Conservation (phyloP, 2,329 filamentous ascomycete species). For the Capronia epimyces region DNA sequence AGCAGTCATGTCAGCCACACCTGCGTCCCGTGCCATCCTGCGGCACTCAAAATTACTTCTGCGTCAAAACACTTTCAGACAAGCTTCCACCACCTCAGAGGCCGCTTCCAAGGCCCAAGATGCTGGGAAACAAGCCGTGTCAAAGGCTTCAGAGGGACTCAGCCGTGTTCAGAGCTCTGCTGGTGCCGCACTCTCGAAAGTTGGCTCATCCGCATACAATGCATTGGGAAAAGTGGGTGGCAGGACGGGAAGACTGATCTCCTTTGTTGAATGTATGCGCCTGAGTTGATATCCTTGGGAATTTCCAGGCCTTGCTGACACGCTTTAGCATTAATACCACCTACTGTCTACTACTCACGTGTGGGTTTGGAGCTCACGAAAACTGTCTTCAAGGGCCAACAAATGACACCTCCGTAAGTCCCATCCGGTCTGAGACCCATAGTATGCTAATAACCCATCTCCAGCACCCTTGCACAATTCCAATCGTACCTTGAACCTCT, state of each 20-base stretch:
- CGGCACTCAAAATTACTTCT: slow-evolving; percentile 46
- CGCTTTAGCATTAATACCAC: slow-evolving; percentile 71
- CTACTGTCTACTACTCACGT: slow-evolving; percentile 83
- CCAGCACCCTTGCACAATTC: slow-evolving; percentile 60
- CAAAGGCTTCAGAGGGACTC: slow-evolving; percentile 74
- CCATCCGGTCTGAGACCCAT: background rate
- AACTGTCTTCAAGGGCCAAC: slow-evolving; percentile 79
- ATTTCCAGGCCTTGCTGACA: slow-evolving; percentile 26
- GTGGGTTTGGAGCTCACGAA: slow-evolving; percentile 83
- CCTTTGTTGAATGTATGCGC: slow-evolving; percentile 78
- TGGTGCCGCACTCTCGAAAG: slow-evolving; percentile 68
- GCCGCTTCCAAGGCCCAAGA: slow-evolving; percentile 44
- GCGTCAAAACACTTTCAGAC: slow-evolving; percentile 41
- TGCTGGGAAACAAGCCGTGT: slow-evolving; percentile 38
- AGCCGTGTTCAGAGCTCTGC: slow-evolving; percentile 75
- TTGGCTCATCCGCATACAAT: slow-evolving; percentile 60
- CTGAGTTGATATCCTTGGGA: slow-evolving; percentile 1
- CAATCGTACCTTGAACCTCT: slow-evolving; percentile 78
- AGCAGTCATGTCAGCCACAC: slow-evolving; percentile 39
- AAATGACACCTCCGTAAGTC: slow-evolving; percentile 92
- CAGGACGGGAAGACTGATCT: slow-evolving; percentile 70
- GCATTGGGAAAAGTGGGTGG: slow-evolving; percentile 74
- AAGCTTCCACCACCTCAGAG: slow-evolving; percentile 45
- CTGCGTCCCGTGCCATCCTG: slow-evolving; percentile 42
- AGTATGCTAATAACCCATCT: slow-evolving; percentile 2